Evolutionary conservation across 2,329 filamentous ascomycete genomes (phyloP).

Genomic region (Spiromastix sp.): DNA sequence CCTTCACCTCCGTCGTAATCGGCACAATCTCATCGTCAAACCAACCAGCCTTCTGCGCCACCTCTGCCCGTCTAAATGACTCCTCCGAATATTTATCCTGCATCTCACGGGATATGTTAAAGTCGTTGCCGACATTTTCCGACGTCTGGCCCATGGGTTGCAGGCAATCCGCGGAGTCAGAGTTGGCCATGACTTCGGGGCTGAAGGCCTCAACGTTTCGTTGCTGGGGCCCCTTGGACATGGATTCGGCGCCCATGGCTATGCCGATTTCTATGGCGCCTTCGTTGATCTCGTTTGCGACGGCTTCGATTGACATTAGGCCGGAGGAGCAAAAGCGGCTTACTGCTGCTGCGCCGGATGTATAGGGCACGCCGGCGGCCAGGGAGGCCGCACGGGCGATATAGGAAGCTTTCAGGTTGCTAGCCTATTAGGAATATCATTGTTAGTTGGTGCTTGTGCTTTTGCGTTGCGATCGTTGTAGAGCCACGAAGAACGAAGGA

Average conservation of each 20-base stretch:
- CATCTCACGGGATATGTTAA: slow-evolving; percentile 65
- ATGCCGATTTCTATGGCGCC: slow-evolving; percentile 82
- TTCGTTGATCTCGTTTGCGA: slow-evolving; percentile 72
- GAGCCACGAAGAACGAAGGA: neutral
- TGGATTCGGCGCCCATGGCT: slow-evolving; percentile 79
- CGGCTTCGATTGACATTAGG: slow-evolving; percentile 88
- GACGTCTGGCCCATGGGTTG: slow-evolving; percentile 97
- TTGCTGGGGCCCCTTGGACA: slow-evolving; percentile 64
- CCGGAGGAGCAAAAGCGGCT: slow-evolving; percentile 98
- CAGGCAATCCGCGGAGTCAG: slow-evolving; percentile 77
- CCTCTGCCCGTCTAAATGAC: slow-evolving; percentile 78
- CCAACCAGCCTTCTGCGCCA: slow-evolving; percentile 79
- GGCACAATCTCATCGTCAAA: slow-evolving; percentile 93
- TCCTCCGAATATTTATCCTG: slow-evolving; percentile 83
- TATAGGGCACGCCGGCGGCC: slow-evolving; percentile 89
- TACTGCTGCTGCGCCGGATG: slow-evolving; percentile 65
- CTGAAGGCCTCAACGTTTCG: slow-evolving; percentile 61
- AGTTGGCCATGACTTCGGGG: slow-evolving; percentile 61
- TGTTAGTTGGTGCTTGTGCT: slow-evolving; percentile 1
- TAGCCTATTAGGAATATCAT: slow-evolving; percentile 43
- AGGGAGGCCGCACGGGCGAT: slow-evolving; percentile 80
- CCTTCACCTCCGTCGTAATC: slow-evolving; percentile 71
- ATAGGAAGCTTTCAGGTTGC: slow-evolving; percentile 77
- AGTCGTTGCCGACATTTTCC: slow-evolving; percentile 90
- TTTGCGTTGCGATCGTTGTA: neutral